A percentile compares a stretch with the other conserved stretches of the same genome.
phyloP scores from a whole-genome alignment of 768 basidiomycete genomes.

The Infundibulicybe gibba region DNA sequence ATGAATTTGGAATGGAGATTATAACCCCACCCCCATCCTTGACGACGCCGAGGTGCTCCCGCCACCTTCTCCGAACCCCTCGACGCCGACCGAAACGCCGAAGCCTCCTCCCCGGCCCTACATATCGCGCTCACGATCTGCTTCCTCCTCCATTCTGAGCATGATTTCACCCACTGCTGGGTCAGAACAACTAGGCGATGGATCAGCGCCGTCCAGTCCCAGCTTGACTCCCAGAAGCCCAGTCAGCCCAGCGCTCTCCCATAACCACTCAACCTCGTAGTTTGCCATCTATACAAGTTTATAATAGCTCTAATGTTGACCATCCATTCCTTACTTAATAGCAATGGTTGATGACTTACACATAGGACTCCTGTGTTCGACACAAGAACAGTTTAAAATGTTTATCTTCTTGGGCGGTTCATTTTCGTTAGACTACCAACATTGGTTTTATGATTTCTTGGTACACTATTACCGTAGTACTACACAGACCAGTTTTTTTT shows the following conservation, averaged over 20 bases:
- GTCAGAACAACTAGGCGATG: background rate
- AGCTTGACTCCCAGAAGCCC: slow-evolving; percentile 9
- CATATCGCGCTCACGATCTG: slow-evolving; percentile 51
- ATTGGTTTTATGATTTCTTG: too few relatives aligned
- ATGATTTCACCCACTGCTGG: slow-evolving; percentile 31
- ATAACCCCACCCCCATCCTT: slow-evolving; percentile 8
- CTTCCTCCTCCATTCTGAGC: slow-evolving; percentile 38
- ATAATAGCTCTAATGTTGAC: too few relatives aligned
- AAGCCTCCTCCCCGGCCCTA: slow-evolving; percentile 52
- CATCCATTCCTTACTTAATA: too few relatives aligned
- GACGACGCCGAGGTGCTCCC: slow-evolving; percentile 15
- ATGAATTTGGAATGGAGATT: slow-evolving; percentile 51
- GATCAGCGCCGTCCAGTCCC: slow-evolving; percentile 4
- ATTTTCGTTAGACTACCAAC: too few relatives aligned
- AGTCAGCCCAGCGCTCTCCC: slow-evolving; percentile 17
- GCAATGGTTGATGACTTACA: too few relatives aligned
- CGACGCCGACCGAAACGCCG: slow-evolving; percentile 23
- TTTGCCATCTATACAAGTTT: too few relatives aligned
- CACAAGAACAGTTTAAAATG: background rate
- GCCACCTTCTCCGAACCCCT: slow-evolving; percentile 23
- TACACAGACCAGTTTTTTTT: too few relatives aligned
- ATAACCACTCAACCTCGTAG: slow-evolving; percentile 17
- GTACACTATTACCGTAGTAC: too few relatives aligned
- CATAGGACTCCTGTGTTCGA: background rate
- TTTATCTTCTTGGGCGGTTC: too few relatives aligned